Evolutionary conservation across 768 basidiomycete species (phyloP), one percentile per base, ranked within the genome.

Genomic region (Lanmaoa rubissima): DNA sequence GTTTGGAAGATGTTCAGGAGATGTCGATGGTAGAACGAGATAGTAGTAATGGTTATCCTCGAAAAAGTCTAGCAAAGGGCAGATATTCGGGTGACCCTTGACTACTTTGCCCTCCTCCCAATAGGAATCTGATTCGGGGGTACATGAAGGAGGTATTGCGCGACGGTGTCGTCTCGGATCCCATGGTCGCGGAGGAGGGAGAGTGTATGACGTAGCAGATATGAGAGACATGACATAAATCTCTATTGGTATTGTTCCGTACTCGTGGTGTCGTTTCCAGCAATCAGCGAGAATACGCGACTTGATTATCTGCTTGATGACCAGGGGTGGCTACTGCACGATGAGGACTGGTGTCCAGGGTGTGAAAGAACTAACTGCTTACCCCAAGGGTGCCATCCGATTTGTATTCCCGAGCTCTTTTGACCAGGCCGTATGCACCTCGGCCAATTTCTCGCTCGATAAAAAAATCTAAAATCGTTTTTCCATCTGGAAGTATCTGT

Each of bases 281-380:
- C 96, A 98, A 75, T 99, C 96, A 32, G 96, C 96, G 51, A 99
- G 82, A 57, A 99, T 99, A 50, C 97, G 90, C 46, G 92, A 94
- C 74, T 98, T 98, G 78, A 98, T 95, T 67, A 98, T 88, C 73
- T 97, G 95, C 69, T 99, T 99, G 74, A 99, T 94, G 65, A 99
- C 88, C 57, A 97, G 75, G 38, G 90, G 86, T 4, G 94, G 88
- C 93, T 94, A 50, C 54, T 34, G 39, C 32, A 51, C 11, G 46
- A 56, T 61, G 48, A 63, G 62, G 44, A 43, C 41, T 40, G 48
- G 9, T 43, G n/a, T 45, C 24, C 31, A 28, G 32, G 21, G 28
- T 9, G 41, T 51, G 48, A 63, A 58, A 41, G 48, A 48, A 54
- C 44, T 54, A 49, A 55, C 38, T 62, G 66, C 92, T 81, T 73